Percentiles rank a stretch among this genome's conserved stretches.
Conservation (phyloP, 108 stramenopile genomes). For the Ochromonas danica region DNA sequence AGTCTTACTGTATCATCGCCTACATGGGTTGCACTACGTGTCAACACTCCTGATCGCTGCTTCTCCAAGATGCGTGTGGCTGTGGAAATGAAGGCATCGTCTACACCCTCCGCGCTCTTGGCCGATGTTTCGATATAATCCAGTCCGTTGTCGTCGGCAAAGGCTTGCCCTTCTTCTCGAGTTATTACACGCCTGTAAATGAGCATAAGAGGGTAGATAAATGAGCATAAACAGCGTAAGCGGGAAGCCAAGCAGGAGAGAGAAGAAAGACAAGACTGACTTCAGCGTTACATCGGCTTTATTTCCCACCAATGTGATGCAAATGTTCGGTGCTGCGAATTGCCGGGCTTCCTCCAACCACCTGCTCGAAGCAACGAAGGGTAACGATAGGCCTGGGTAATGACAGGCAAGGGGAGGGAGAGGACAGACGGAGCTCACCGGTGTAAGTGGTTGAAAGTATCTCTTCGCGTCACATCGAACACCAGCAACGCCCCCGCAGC, state of each 20-base stretch:
- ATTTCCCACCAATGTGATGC: slow-evolving; percentile 31
- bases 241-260: neutral
- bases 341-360: slow-evolving; percentile 35
- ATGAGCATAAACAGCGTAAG: neutral
- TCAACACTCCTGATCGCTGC: neutral
- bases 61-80: slow-evolving; percentile 8
- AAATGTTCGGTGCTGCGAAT: slow-evolving; percentile 26
- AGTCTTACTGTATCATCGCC: neutral
- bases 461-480: slow-evolving; percentile 29
- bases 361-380: no score
- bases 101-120: slow-evolving; percentile 27
- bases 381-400: no score
- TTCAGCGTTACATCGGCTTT: neutral
- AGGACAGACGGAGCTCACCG: no score
- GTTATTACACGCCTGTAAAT: slow-evolving; percentile 3
- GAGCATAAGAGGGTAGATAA: neutral
- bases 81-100: slow-evolving; percentile 27
- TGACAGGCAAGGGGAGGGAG: no score
- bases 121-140: slow-evolving; percentile 26
- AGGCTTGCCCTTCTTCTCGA: slow-evolving; percentile 5
- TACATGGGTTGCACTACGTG: neutral
- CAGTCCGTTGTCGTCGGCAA: slow-evolving; percentile 26
- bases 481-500: slow-evolving; percentile 31
- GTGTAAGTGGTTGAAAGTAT: slow-evolving; percentile 25
- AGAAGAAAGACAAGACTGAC: neutral